phyloP scores from a whole-genome alignment of 768 basidiomycete species.

The Polyporus arcularius region DNA sequence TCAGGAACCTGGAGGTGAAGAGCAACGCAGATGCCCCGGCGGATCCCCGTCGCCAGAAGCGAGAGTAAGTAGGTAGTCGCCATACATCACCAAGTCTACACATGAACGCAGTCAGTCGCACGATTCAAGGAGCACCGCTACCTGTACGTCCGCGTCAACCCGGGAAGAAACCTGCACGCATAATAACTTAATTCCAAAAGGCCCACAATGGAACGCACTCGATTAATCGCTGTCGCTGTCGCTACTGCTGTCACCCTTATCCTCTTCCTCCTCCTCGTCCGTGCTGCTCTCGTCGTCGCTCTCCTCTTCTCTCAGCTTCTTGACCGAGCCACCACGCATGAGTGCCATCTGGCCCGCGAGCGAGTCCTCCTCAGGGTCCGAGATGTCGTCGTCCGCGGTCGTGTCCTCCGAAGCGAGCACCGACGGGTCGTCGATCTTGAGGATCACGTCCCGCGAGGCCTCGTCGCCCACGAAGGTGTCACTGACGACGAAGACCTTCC shows the following conservation, averaged over 20 bases:
- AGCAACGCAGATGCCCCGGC: too few relatives aligned
- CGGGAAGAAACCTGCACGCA: neutral
- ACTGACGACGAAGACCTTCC: constrained; percentile 83
- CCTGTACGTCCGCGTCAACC: too few relatives aligned
- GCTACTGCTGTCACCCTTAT: constrained; percentile 44
- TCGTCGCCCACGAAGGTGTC: constrained; percentile 91
- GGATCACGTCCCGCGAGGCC: constrained; percentile 63
- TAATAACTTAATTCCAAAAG: constrained; percentile 1
- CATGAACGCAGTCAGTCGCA: too few relatives aligned
- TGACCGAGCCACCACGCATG: constrained; percentile 88
- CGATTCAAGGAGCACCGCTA: too few relatives aligned
- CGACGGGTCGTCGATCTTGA: constrained; percentile 79
- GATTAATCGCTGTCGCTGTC: constrained; percentile 50
- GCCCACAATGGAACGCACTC: neutral
- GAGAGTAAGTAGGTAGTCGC: too few relatives aligned
- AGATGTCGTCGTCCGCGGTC: constrained; percentile 87
- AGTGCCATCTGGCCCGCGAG: constrained; percentile 97
- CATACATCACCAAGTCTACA: too few relatives aligned
- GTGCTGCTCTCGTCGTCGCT: constrained; percentile 49
- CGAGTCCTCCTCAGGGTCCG: constrained; percentile 95
- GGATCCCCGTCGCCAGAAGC: too few relatives aligned
- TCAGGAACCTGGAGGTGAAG: too few relatives aligned
- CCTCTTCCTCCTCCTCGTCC: constrained; percentile 43
- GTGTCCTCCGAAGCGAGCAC: constrained; percentile 57
- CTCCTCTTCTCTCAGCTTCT: constrained; percentile 54